Conservation (phyloP, 768 basidiomycete species). For the Chalciporus piperatus region DNA sequence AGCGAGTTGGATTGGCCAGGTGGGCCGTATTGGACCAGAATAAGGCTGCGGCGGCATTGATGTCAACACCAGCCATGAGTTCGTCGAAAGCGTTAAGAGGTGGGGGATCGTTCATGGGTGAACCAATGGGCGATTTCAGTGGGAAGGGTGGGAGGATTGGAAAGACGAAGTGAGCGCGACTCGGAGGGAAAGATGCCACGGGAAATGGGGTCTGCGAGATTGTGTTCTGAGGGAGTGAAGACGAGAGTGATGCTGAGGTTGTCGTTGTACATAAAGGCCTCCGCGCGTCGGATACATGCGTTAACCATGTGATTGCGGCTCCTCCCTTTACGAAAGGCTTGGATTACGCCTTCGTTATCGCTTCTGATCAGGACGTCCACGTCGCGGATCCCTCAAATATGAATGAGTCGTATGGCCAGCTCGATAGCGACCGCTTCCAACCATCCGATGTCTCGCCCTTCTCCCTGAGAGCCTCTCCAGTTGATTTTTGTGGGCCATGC, state of each 20-base stretch:
- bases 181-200: too few relatives aligned
- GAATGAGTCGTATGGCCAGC: background rate
- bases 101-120: too few relatives aligned
- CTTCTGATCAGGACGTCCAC: conserved; percentile 1
- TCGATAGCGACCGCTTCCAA: background rate
- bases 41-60: background rate
- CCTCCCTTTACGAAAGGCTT: background rate
- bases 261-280: background rate
- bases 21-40: background rate
- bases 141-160: too few relatives aligned
- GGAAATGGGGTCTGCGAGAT: background rate
- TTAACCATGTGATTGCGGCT: conserved; percentile 4
- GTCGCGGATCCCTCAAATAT: conserved; percentile 1
- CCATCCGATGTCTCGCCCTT: background rate
- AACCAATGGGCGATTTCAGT: too few relatives aligned
- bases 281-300: background rate
- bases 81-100: too few relatives aligned
- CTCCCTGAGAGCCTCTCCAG: background rate
- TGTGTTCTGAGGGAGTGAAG: background rate
- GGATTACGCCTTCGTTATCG: background rate
- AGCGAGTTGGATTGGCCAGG: background rate
- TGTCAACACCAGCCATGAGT: too few relatives aligned
- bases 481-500: background rate
- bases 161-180: too few relatives aligned
- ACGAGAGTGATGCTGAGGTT: background rate